Base-by-base conservation (phyloP, 192 early-diverging fungal genomes). In the Dimargaris xerosporica region DNA sequence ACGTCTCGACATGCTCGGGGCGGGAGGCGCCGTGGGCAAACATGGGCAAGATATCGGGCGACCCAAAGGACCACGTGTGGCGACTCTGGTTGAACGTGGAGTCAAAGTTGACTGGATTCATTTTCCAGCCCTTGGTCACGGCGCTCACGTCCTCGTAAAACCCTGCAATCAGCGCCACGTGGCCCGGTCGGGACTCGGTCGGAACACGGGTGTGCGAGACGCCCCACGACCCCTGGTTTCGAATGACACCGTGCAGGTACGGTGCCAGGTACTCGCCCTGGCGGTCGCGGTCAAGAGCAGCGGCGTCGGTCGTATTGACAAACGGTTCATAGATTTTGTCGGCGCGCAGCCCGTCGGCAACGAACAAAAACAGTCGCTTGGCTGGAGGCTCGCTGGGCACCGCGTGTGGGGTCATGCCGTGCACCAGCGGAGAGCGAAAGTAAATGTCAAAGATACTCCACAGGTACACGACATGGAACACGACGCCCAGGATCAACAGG, bases 111-210 rank as follows among this genome's bases (percentile, higher is more conserved):
- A 97, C 92, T 2, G 92, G 92, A 71, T 95, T 97, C 83, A 86
- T 90, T 69, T 91, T 90, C 94, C 94, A 97, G 11, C 93, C 92
- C 72, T 89, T 93, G 7, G 93, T 97, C 25, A 97, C 94, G 3
- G 94, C 94, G 73, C 90, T 93, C 52, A 95, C 92, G 75, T 97
- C 94, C 71, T 97, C 94, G 73, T 97, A 97, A 69, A 97, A 93
- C 7, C 94, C 94, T 16, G 92, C 94, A 76, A 97, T 95, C 34
- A 94, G 79, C 25, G 94, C 94, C n/a, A 97, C 92, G 69, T 97
- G 94, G 10, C 94, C 92, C 28, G 94, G 94, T 16, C 94, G 77
- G 56, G 88, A 90, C 75, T 97, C 94, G 31, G 94, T 97, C 25
- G 94, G 94, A 28, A 97, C 91, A 31, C 89, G 84, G 10, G 94